A percentile compares a stretch with the other conserved stretches of the same genome.
Evolutionary conservation across 352 stramenopile species (phyloP).

Genomic region (Pythium myriotylum): DNA sequence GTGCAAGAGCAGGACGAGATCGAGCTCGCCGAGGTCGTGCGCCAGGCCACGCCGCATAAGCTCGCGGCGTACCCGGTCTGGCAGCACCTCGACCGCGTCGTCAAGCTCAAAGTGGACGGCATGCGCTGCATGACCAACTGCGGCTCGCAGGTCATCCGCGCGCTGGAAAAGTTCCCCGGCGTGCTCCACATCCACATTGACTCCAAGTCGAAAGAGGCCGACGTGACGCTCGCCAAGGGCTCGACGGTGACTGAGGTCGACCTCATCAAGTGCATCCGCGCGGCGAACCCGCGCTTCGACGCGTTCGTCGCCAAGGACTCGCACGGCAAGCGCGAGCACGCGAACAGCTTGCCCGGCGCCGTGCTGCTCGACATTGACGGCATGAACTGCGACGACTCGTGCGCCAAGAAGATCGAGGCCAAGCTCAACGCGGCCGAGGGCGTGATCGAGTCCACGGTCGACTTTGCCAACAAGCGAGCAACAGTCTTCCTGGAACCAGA

Average conservation of each 20-base stretch:
- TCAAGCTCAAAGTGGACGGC: slow-evolving; percentile 72
- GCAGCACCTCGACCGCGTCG: slow-evolving; percentile 81
- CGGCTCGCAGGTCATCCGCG: slow-evolving; percentile 74
- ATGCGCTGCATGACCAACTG: slow-evolving; percentile 91
- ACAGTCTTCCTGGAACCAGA: slow-evolving; percentile 70
- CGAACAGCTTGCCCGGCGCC: slow-evolving; percentile 57
- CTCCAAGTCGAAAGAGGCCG: slow-evolving; percentile 77
- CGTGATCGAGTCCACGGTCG: slow-evolving; percentile 71
- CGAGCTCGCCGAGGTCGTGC: slow-evolving; percentile 63
- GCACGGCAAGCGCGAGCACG: slow-evolving; percentile 24
- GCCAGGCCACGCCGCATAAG: slow-evolving; percentile 36
- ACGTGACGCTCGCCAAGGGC: slow-evolving; percentile 75
- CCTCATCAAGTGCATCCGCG: slow-evolving; percentile 83
- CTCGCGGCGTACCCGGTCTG: slow-evolving; percentile 80
- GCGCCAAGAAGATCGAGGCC: slow-evolving; percentile 55
- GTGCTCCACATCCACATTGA: slow-evolving; percentile 86
- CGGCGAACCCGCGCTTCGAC: slow-evolving; percentile 74
- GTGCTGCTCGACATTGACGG: slow-evolving; percentile 75
- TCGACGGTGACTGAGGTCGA: slow-evolving; percentile 85
- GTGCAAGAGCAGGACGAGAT: slow-evolving; percentile 50
- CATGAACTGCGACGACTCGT: slow-evolving; percentile 79
- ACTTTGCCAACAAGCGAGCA: slow-evolving; percentile 69
- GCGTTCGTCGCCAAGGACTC: slow-evolving; percentile 67
- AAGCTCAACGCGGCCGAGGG: slow-evolving; percentile 49
- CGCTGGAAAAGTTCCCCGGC: slow-evolving; percentile 78